Evolutionary conservation across 805 yeast species (phyloP), one percentile per base, ranked within the genome.

Genomic region (Yamadazyma kitorensis): DNA sequence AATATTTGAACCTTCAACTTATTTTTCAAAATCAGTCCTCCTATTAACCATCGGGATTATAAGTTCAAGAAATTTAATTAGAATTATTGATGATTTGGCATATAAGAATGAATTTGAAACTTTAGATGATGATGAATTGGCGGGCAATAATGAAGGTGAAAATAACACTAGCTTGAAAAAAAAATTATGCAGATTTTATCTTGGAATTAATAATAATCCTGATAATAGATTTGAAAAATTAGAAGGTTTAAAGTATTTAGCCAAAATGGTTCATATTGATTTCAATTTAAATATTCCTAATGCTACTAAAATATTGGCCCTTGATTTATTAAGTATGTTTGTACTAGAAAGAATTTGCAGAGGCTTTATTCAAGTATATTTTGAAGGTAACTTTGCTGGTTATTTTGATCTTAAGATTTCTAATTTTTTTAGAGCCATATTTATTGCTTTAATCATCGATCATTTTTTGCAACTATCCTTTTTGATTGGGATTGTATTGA

Each of bases 401-500:
- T 44, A 37, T 20, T 37, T 51, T 13, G 26, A 29, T 12, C 16
- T 36, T 5, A 45, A 43, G 20, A 38, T 49, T 10, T 24, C 27
- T 3, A 35, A 30, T n/a, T 40, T 37, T 17, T 38, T 38, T 23
- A 34, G 34, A 28, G 37, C 45, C 11, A 27, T 74, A 1, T 45
- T 69, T 1, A 33, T 72, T 18, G 70, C 80, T 0, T 45, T 83
- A n/a, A 18, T 75, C 1, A 55, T 80, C 24, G 86, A 82, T 43
- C 82, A 77, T 49, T 37, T 72, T 4, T 58, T 86, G 24, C 86
- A 80, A 44, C 50, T 78, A 31, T 74, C 89, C 1, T 85, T 68
- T 53, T 74, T 84, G 39, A 62, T 79, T 1, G 78, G 87, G 0
- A 76, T 84, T 1, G 59, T 85, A 19, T 69, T 82, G 12, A 73